These are phyloP conservation scores for Plantago coronopus DNA, from an alignment of 305 asterid species.

Conservation along the genomic window DNA sequence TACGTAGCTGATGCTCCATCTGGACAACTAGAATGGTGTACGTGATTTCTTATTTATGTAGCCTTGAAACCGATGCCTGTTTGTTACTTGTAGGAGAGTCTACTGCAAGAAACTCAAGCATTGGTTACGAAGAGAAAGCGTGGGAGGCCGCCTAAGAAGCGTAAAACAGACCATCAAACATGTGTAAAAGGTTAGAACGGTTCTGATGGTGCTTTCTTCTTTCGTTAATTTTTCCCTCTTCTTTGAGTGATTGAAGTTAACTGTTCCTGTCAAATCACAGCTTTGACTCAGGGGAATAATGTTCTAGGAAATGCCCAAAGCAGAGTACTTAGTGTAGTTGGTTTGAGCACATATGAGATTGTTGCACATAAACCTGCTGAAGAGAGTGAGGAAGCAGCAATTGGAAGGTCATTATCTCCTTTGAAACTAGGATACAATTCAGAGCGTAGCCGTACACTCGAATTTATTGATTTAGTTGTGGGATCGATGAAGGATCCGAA, in stretches of 20 bases:
- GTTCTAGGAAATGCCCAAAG: neutral
- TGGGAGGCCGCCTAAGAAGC: slow-evolving; percentile 52
- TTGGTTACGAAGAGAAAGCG: slow-evolving; percentile 32
- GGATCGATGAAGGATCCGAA: too few species aligned
- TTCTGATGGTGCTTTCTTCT: neutral
- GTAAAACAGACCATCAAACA: slow-evolving; percentile 18
- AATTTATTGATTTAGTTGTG: too few species aligned
- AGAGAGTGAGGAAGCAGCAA: neutral
- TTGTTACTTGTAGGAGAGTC: neutral
- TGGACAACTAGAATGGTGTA: too few species aligned
- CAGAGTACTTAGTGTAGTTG: neutral
- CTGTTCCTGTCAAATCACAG: neutral
- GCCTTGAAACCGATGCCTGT: neutral
- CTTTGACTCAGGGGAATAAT: neutral
- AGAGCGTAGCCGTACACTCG: too few species aligned
- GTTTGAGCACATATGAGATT: neutral
- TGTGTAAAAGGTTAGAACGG: slow-evolving; percentile 20
- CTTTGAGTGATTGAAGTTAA: neutral
- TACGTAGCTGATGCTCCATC: too few species aligned
- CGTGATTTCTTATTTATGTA: neutral
- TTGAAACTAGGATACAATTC: too few species aligned
- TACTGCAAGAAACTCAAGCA: neutral
- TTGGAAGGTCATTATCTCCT: too few species aligned
- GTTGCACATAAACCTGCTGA: neutral
- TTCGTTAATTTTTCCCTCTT: too few species aligned